Percentiles rank a stretch among this genome's conserved stretches.
Evolutionary conservation across 805 yeast genomes (phyloP).

Genomic region (Yarrowia osloensis): DNA sequence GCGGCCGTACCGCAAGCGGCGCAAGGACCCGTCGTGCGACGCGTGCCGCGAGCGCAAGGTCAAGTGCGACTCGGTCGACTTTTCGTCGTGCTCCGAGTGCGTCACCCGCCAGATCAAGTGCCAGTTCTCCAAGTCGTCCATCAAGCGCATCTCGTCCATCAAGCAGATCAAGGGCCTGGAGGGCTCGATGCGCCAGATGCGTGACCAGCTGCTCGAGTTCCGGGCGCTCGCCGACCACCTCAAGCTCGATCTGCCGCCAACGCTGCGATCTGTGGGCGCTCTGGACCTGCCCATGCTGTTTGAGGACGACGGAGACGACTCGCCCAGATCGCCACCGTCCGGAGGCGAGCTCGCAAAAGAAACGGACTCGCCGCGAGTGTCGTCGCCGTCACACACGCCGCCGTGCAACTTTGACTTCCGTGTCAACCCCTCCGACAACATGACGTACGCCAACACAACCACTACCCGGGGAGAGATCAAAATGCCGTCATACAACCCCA

Average conservation of each 20-base stretch:
- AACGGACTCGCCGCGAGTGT: slow-evolving; percentile 1
- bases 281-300: slow-evolving; percentile 15
- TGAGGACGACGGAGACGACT: slow-evolving; percentile 18
- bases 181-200: slow-evolving; percentile 31
- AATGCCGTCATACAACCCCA: slow-evolving; percentile 8
- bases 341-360: neutral
- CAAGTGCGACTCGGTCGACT: slow-evolving; percentile 41
- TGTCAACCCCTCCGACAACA: slow-evolving; percentile 21
- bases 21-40: slow-evolving; percentile 42
- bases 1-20: slow-evolving; percentile 39
- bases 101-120: slow-evolving; percentile 39
- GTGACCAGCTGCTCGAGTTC: slow-evolving; percentile 31
- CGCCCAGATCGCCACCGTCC: neutral
- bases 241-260: slow-evolving; percentile 3
- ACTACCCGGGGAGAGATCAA: slow-evolving; percentile 9
- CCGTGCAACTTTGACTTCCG: slow-evolving; percentile 18
- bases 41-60: slow-evolving; percentile 42
- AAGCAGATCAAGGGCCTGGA: slow-evolving; percentile 35
- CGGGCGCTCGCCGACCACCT: slow-evolving; percentile 2
- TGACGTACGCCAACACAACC: slow-evolving; percentile 1
- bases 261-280: neutral
- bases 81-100: slow-evolving; percentile 41
- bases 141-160: slow-evolving; percentile 38
- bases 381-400: neutral
- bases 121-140: slow-evolving; percentile 40